A percentile compares a stretch with the other conserved stretches of the same genome.
phyloP scores from a whole-genome alignment of 2,329 filamentous ascomycete genomes.

The Geoglossum cookeanum region DNA sequence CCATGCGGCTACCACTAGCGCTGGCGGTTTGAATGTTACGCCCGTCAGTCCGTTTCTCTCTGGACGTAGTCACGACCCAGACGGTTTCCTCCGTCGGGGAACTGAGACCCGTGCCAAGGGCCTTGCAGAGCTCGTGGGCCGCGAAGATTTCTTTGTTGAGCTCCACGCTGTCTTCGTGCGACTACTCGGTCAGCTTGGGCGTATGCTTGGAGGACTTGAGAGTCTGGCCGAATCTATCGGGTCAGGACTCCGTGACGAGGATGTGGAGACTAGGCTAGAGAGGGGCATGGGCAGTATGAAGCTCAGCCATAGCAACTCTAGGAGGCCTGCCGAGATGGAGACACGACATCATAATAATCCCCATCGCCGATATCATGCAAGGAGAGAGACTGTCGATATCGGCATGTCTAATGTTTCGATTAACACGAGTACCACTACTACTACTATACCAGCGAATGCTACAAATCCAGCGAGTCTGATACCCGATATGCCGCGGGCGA shows the following conservation, averaged over 20 bases:
- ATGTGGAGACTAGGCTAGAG: not conserved
- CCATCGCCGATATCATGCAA: not conserved
- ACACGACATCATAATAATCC: not conserved
- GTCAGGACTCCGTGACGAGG: slow-evolving; percentile 1
- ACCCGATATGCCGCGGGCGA: not conserved
- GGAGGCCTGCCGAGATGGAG: not conserved
- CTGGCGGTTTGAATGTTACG: slow-evolving; percentile 16
- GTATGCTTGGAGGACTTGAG: slow-evolving; percentile 20
- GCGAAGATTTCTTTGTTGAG: slow-evolving; percentile 38
- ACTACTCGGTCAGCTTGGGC: slow-evolving; percentile 27
- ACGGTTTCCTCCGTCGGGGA: slow-evolving; percentile 30
- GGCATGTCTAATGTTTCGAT: too few relatives aligned
- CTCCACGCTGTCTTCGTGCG: slow-evolving; percentile 34
- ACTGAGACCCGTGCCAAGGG: slow-evolving; percentile 34
- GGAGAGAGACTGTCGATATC: not conserved
- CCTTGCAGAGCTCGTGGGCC: slow-evolving; percentile 38
- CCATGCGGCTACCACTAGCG: not conserved
- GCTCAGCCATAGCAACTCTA: not conserved
- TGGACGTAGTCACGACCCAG: slow-evolving; percentile 34
- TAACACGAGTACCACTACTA: not conserved
- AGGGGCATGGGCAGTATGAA: not conserved
- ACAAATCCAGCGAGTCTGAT: not conserved
- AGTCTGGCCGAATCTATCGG: not conserved
- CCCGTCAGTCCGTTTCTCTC: slow-evolving; percentile 39
- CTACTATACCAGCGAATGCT: not conserved